A percentile compares a stretch with the other conserved stretches of the same genome.
Conservation (phyloP, 176 grass and related monocot species). For the Hsuehochloa calcarea region DNA sequence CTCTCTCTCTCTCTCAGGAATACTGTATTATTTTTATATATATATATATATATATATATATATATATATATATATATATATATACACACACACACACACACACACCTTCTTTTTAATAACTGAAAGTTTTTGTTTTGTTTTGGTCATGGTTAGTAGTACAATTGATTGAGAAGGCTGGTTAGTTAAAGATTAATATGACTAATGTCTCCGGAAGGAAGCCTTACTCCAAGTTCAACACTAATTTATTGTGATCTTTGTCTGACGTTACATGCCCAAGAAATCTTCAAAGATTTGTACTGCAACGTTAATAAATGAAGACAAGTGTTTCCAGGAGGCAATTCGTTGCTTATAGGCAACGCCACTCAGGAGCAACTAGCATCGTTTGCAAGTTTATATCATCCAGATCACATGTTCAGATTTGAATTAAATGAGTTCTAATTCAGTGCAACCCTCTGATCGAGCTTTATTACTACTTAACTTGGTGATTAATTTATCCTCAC, state of each 20-base stretch:
- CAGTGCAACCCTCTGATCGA: background rate
- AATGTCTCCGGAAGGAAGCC: background rate
- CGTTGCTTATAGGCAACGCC: slow-evolving; percentile 29
- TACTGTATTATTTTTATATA: too few relatives aligned
- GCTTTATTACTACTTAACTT: slow-evolving; percentile 4
- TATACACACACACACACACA: too few relatives aligned
- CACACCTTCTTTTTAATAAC: background rate
- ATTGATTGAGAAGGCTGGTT: background rate
- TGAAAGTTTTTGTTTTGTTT: background rate
- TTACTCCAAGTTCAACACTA: background rate
- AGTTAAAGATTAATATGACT: background rate
- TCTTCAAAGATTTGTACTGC: background rate
- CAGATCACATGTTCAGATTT: slow-evolving; percentile 8
- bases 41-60: too few relatives aligned
- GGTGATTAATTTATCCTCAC: background rate
- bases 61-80: too few relatives aligned
- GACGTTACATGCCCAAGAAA: background rate
- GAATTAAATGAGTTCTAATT: background rate
- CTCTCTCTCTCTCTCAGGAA: too few relatives aligned
- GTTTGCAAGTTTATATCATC: background rate
- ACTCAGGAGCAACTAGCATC: background rate
- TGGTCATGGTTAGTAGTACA: background rate
- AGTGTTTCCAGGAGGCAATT: slow-evolving; percentile 5
- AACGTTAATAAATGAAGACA: background rate
- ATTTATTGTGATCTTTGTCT: background rate